Evolutionary conservation across 257 asterid genomes (phyloP), one percentile per base, ranked within the genome.

Genomic region (Sherardia arvensis): DNA sequence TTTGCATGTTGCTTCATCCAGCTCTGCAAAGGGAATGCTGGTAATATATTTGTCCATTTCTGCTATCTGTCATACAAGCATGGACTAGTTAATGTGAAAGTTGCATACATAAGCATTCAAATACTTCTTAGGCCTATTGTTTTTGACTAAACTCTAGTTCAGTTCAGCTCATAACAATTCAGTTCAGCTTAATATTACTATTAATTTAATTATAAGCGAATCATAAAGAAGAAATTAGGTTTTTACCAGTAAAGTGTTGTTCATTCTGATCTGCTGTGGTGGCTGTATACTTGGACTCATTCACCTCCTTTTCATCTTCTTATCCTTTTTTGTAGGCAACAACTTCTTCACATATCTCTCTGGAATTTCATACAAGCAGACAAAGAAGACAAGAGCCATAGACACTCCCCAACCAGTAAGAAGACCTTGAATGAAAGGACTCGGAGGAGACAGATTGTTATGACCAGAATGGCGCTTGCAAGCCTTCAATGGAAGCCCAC

Each of bases 11-110:
- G n/a, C n/a, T n/a, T n/a, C n/a, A n/a, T n/a, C n/a, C n/a, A n/a
- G n/a, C 61, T 77, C 78, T 3, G 12, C 30, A 10, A 70, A 64
- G 15, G 58, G 68, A 67, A 77, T 67, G 51, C 73, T 67, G 0
- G 70, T 23, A 11, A 26, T 60, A 30, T 67, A 73, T 70, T 51
- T 77, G 43, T 77, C 77, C 65, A 73, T 38, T 76, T 38, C 47
- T 59, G 73, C 14, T 7, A 67, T 59, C 79, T 77, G n/a, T n/a
- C n/a, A n/a, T n/a, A n/a, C n/a, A n/a, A n/a, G n/a, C n/a, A n/a
- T n/a, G n/a, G n/a, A n/a, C n/a, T n/a, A n/a, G n/a, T n/a, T n/a
- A n/a, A n/a, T n/a, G n/a, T n/a, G n/a, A n/a, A n/a, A n/a, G n/a
- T n/a, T n/a, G n/a, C n/a, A n/a, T n/a, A n/a, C n/a, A n/a, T n/a